Evolutionary conservation across 1,284 basidiomycete genomes (phyloP), one percentile per base, ranked within the genome.

Genomic region (Sparassis latifolia): DNA sequence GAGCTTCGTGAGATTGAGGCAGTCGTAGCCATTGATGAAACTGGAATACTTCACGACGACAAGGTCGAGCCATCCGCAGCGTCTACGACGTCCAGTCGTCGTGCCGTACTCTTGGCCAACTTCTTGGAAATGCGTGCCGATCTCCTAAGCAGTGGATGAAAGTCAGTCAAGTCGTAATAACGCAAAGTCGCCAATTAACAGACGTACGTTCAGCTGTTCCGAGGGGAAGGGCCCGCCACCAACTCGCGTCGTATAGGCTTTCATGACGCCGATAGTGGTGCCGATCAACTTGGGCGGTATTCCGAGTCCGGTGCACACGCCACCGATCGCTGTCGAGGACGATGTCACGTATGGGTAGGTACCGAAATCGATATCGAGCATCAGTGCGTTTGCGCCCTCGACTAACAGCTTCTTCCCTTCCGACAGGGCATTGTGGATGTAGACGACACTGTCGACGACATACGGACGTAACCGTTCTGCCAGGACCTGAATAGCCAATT

Each of bases 301-400:
- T 50, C 94, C 96, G 41, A 99, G 83, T 48, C 96, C 96, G 30
- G 95, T 98, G 71, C 92, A 92, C 31, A 98, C 94, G 33, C 93
- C 96, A 44, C 96, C 96, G 55, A 98, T 90, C 44, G 86, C 78
- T 3, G 96, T 98, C 27, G 89, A 86, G 3, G 92, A 95, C 20
- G 91, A 95, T 1, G 96, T 99, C 58, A 99, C 96, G 69, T 82
- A 99, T 1, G 96, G 96, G 67, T 98, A 98, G 3, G 96, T 99
- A 42, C 96, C 96, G 66, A 92, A 96, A 72, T 99, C 96, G 59
- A 99, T 76, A 66, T 99, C 97, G 57, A 99, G 86, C 95, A 99
- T 97, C 56, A 98, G 76, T 2, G 96, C 96, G 65, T 99, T 99
- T 49, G 97, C 96, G 44, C 96, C 96, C 69, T 99, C 96, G 51